A percentile compares a stretch with the other conserved stretches of the same genome.
These are phyloP conservation scores for Schizopora paradoxa DNA, from an alignment of 1,284 basidiomycete genomes.

Conservation along the genomic window DNA sequence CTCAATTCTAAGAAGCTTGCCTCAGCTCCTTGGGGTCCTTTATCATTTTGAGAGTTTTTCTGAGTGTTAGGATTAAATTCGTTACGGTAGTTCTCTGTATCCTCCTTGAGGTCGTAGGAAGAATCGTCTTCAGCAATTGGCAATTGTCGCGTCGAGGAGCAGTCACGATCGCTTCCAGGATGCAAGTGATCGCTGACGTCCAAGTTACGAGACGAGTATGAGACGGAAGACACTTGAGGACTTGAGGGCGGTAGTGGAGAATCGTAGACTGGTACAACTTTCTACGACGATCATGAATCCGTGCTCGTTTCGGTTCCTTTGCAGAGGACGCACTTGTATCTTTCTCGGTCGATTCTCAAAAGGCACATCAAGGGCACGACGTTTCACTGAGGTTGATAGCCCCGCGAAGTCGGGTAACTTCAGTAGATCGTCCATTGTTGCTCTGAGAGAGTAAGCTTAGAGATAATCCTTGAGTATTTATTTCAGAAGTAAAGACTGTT, in stretches of 20 bases:
- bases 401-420: constrained; percentile 42
- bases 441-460: constrained; percentile 36
- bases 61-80: too few relatives aligned
- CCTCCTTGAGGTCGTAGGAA: too few relatives aligned
- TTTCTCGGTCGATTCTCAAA: background rate
- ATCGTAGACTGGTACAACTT: background rate
- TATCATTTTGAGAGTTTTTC: too few relatives aligned
- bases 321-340: background rate
- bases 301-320: background rate
- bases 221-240: too few relatives aligned
- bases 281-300: background rate
- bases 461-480: constrained; percentile 1
- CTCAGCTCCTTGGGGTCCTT: too few relatives aligned
- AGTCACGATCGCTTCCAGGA: too few relatives aligned
- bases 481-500: background rate
- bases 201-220: too few relatives aligned
- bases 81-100: too few relatives aligned
- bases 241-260: background rate
- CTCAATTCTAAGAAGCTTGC: too few relatives aligned
- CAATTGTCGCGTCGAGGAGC: too few relatives aligned
- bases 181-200: too few relatives aligned
- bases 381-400: constrained; percentile 22
- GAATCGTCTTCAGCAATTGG: too few relatives aligned
- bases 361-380: background rate
- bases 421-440: constrained; percentile 38